phyloP scores from a whole-genome alignment of 1,284 basidiomycete species.

The Ustilago loliicola region DNA sequence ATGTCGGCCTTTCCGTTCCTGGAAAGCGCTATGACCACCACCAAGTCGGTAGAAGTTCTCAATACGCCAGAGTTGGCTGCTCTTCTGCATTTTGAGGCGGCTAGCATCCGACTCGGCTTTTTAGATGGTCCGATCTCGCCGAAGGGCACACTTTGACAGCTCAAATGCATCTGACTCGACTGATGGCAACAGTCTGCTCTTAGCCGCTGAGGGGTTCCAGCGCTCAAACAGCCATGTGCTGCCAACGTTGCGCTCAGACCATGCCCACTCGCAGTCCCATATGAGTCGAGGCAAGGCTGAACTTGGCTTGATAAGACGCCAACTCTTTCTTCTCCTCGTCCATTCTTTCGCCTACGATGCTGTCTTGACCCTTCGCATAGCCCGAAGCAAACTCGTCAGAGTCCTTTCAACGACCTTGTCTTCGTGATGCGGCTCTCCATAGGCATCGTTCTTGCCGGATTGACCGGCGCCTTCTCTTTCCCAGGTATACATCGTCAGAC shows the following conservation, averaged over 20 bases:
- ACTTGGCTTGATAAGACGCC: not conserved
- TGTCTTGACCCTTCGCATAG: not conserved
- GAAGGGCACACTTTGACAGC: not conserved
- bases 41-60: not conserved
- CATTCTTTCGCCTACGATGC: not conserved
- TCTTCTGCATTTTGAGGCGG: not conserved
- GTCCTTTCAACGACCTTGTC: not conserved
- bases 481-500: not conserved
- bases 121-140: not conserved
- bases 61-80: not conserved
- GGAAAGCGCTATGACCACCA: not conserved
- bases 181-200: not conserved
- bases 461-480: not conserved
- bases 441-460: not conserved
- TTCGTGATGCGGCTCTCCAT: not conserved
- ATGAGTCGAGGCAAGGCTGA: not conserved
- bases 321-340: not conserved
- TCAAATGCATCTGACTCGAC: not conserved
- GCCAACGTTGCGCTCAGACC: not conserved
- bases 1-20: conserved; percentile 21
- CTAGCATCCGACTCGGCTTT: not conserved
- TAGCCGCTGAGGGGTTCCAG: not conserved
- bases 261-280: not conserved
- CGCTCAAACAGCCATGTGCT: not conserved
- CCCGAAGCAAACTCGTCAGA: not conserved